Evolutionary conservation across 257 asterid species (phyloP).

Genomic region (Petunia secreta): DNA sequence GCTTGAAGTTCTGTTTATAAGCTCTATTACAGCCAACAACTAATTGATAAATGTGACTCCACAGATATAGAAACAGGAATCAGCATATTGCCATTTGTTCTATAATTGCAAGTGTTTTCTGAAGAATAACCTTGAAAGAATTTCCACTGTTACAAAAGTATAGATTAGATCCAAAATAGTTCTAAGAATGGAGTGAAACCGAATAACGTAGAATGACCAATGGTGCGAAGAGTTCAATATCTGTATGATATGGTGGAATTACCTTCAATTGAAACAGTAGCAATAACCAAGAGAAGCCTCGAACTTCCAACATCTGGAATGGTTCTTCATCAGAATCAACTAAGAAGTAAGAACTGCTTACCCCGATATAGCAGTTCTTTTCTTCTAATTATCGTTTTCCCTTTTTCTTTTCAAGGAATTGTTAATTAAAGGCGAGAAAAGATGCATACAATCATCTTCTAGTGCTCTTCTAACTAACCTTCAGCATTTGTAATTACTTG

Average conservation of each 20-base stretch:
- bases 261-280: background rate
- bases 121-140: background rate
- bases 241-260: background rate
- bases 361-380: background rate
- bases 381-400: background rate
- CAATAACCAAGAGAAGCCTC: conserved; percentile 13
- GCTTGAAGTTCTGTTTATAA: background rate
- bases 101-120: background rate
- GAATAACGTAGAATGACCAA: background rate
- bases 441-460: background rate
- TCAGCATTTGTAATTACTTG: background rate
- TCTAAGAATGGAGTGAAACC: conserved; percentile 8
- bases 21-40: conserved; percentile 15
- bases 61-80: background rate
- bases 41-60: background rate
- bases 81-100: background rate
- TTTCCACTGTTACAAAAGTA: background rate
- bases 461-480: background rate
- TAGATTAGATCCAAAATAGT: background rate
- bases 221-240: background rate
- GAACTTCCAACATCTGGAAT: background rate
- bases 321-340: background rate
- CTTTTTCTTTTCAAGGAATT: background rate
- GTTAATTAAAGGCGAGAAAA: background rate
- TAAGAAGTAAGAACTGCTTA: background rate